Evolutionary conservation across 1,284 basidiomycete species (phyloP).

Genomic region (Pyrrhoderma noxium): DNA sequence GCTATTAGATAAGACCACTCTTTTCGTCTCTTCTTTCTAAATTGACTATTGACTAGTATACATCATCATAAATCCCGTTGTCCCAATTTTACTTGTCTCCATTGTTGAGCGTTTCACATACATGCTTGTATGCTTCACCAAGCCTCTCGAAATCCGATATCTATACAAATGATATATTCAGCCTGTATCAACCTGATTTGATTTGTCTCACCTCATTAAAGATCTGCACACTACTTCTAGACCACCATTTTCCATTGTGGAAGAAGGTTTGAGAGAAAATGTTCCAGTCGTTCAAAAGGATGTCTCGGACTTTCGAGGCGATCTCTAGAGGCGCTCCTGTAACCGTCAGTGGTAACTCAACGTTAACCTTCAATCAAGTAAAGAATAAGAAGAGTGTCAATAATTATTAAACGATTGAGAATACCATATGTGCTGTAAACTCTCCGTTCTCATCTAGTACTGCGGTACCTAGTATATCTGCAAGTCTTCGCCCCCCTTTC

Average conservation of each 20-base stretch:
- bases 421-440: conserved; percentile 71
- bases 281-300: conserved; percentile 38
- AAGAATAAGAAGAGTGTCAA: too few species aligned
- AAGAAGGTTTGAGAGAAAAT: conserved; percentile 38
- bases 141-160: conserved; percentile 48
- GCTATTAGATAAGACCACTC: too few species aligned
- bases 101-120: conserved; percentile 31
- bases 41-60: too few species aligned
- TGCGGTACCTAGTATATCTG: conserved; percentile 56
- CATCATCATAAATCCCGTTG: too few species aligned
- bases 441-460: conserved; percentile 60
- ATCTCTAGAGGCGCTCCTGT: conserved; percentile 24
- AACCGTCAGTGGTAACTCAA: conserved; percentile 43
- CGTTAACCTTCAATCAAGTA: conserved; percentile 37
- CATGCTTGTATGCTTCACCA: conserved; percentile 32
- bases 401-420: too few species aligned
- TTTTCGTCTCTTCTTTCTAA: too few species aligned
- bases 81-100: neutral
- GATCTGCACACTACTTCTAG: conserved; percentile 63
- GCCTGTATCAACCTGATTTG: neutral
- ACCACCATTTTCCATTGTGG: conserved; percentile 67
- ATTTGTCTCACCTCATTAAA: conserved; percentile 56
- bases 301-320: conserved; percentile 28
- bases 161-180: conserved; percentile 25
- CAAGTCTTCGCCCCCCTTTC: conserved; percentile 60